These are phyloP conservation scores for Puccinia triticina DNA, from an alignment of 1,284 basidiomycete species.

Conservation along the genomic window DNA sequence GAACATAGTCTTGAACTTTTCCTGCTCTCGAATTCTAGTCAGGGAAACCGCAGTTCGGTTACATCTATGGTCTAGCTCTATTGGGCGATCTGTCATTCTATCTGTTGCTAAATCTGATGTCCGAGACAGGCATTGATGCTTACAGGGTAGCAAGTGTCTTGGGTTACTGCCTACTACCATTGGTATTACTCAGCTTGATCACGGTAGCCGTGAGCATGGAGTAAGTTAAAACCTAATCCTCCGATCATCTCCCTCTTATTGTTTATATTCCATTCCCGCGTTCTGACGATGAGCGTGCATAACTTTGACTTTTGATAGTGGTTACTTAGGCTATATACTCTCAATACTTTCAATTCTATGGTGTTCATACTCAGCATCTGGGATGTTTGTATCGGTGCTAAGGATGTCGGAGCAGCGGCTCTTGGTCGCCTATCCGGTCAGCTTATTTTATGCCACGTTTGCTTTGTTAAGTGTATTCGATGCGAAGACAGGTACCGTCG, in stretches of 20 bases:
- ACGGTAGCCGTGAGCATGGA: constrained; percentile 86
- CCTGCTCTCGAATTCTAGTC: constrained; percentile 66
- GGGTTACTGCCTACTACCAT: constrained; percentile 93
- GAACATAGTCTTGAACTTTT: constrained; percentile 9
- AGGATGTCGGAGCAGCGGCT: constrained; percentile 90
- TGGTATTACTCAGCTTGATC: constrained; percentile 90
- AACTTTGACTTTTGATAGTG: constrained; percentile 64
- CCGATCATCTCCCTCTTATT: background rate
- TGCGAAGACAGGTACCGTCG: constrained; percentile 52
- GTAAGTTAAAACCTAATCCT: constrained; percentile 65
- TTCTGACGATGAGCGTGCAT: constrained; percentile 44
- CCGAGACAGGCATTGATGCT: constrained; percentile 89
- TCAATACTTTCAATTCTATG: constrained; percentile 80
- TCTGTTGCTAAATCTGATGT: constrained; percentile 95
- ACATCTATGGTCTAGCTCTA: constrained; percentile 96
- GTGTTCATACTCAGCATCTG: constrained; percentile 92
- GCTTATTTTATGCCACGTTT: constrained; percentile 69
- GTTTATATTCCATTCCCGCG: background rate
- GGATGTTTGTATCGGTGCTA: constrained; percentile 88
- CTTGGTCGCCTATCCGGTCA: constrained; percentile 90
- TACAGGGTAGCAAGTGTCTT: constrained; percentile 94
- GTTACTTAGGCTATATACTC: constrained; percentile 78
- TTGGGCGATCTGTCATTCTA: constrained; percentile 94
- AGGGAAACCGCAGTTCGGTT: constrained; percentile 97
- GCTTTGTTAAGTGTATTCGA: constrained; percentile 54